These are phyloP conservation scores for Magnusiomyces tetraspermus DNA, from an alignment of 1,139 yeast genomes.

Conservation along the genomic window DNA sequence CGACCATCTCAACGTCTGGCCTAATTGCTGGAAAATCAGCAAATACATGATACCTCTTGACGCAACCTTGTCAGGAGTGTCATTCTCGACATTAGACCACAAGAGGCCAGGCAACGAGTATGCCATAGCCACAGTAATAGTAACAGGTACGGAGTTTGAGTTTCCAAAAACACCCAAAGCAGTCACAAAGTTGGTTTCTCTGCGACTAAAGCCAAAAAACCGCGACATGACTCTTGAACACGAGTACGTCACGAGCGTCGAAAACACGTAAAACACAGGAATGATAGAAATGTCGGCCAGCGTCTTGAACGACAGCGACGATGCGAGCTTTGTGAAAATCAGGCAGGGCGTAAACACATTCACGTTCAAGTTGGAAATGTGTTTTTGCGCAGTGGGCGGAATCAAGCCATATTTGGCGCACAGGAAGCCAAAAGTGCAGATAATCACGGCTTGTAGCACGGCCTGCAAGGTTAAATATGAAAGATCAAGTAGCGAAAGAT, in stretches of 20 bases:
- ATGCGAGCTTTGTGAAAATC: conserved; percentile 71
- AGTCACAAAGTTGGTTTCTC: conserved; percentile 70
- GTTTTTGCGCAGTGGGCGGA: conserved; percentile 53
- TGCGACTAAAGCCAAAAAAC: conserved; percentile 44
- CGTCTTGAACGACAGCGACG: conserved; percentile 57
- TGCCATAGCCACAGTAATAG: conserved; percentile 60
- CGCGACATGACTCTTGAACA: conserved; percentile 46
- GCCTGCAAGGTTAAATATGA: conserved; percentile 67
- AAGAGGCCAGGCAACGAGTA: conserved; percentile 61
- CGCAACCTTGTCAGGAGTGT: conserved; percentile 61
- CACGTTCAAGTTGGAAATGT: conserved; percentile 58
- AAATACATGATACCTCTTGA: conserved; percentile 71
- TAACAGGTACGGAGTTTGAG: conserved; percentile 55
- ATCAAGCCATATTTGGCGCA: conserved; percentile 57
- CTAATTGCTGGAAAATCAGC: conserved; percentile 74
- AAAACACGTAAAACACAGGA: conserved; percentile 59
- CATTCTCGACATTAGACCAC: conserved; percentile 66
- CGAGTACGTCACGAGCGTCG: conserved; percentile 53
- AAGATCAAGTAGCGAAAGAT: conserved; percentile 45
- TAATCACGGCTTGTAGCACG: conserved; percentile 63
- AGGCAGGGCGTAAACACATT: conserved; percentile 78
- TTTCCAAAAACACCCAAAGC: conserved; percentile 89
- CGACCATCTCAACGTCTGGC: conserved; percentile 78
- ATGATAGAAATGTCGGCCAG: conserved; percentile 61
- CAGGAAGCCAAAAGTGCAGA: conserved; percentile 62